These are phyloP conservation scores for Fusarium continuum DNA, from an alignment of 2,329 filamentous ascomycete species.

Conservation along the genomic window DNA sequence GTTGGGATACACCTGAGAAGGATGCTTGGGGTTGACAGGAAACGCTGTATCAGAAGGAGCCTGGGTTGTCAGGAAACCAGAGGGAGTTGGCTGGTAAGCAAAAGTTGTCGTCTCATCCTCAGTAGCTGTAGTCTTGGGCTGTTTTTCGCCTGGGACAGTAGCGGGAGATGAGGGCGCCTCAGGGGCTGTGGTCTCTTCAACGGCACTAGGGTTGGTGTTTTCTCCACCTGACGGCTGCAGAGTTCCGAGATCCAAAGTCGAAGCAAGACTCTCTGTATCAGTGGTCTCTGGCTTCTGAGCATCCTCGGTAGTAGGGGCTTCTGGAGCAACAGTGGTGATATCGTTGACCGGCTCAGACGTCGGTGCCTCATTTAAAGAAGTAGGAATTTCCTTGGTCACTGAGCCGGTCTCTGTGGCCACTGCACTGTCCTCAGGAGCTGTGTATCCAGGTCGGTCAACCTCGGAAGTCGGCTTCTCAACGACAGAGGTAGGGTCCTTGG, in stretches of 20 bases:
- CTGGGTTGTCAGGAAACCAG: conserved; percentile 11
- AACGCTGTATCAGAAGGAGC: conserved; percentile 13
- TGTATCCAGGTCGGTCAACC: conserved; percentile 1
- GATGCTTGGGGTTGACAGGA: conserved; percentile 8
- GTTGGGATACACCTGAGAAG: conserved; percentile 6
- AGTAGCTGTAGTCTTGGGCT: not conserved
- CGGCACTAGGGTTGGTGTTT: conserved; percentile 7
- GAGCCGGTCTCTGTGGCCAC: conserved; percentile 1
- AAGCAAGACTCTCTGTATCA: conserved; percentile 8
- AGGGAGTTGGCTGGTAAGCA: conserved; percentile 12
- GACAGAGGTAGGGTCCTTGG: conserved; percentile 20
- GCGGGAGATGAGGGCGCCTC: conserved; percentile 8
- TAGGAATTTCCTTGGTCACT: conserved; percentile 3
- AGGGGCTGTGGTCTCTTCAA: conserved; percentile 19
- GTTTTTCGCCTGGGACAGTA: not conserved
- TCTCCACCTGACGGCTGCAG: conserved; percentile 27
- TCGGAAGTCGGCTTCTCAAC: not conserved
- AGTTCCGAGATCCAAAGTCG: conserved; percentile 39
- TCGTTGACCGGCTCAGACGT: conserved; percentile 4
- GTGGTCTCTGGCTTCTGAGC: conserved; percentile 19
- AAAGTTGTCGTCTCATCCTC: conserved; percentile 7
- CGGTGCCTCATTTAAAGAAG: not conserved
- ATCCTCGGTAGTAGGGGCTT: conserved; percentile 3
- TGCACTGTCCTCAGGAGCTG: not conserved
- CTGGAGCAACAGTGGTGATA: conserved; percentile 5